Conservation (phyloP, 129 eudicot species). For the Tagetes erecta region DNA sequence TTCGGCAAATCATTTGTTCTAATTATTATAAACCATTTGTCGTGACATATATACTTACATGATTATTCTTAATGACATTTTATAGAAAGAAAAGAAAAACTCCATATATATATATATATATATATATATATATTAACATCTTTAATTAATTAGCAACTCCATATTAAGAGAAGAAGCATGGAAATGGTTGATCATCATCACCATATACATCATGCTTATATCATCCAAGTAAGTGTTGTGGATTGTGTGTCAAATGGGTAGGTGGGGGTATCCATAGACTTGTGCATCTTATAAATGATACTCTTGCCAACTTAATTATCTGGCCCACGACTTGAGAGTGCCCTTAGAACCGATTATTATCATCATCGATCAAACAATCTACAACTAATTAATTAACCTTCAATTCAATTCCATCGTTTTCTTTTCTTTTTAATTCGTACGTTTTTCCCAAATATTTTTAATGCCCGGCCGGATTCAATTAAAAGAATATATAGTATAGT, state of each 20-base stretch:
- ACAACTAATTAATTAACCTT: constrained; percentile 26
- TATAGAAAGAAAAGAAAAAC: too few relatives aligned
- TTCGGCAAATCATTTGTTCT: too few relatives aligned
- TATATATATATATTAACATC: too few relatives aligned
- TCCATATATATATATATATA: too few relatives aligned
- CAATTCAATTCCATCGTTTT: constrained; percentile 6
- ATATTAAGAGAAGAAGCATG: not conserved
- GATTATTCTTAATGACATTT: too few relatives aligned
- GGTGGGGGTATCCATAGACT: constrained; percentile 41
- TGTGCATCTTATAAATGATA: constrained; percentile 37
- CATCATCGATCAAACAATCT: constrained; percentile 49
- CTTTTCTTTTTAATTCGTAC: not conserved
- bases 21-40: too few relatives aligned
- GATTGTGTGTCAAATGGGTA: constrained; percentile 53
- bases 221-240: constrained; percentile 45
- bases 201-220: constrained; percentile 65
- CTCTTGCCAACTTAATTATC: constrained; percentile 30
- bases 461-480: too few relatives aligned
- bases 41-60: too few relatives aligned
- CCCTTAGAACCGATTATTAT: constrained; percentile 44
- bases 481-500: too few relatives aligned
- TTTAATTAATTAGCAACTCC: too few relatives aligned
- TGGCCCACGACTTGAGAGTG: constrained; percentile 54
- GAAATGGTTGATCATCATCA: constrained; percentile 35
- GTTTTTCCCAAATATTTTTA: not conserved